Evolutionary conservation across 2,329 filamentous ascomycete genomes (phyloP).

Genomic region (Botrytis byssoidea): DNA sequence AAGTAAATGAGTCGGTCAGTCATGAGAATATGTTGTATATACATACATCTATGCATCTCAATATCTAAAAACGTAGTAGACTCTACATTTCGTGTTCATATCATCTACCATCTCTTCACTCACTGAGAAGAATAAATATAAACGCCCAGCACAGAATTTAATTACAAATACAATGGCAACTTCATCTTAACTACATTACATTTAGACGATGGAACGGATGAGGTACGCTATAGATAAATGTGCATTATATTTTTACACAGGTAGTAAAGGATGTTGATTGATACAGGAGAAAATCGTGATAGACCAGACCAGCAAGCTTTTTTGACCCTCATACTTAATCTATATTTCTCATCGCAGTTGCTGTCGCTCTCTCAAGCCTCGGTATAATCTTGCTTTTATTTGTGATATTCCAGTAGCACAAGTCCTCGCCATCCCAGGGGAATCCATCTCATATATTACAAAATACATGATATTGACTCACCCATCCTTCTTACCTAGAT

Average conservation of each 20-base stretch:
- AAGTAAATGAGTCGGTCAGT: no score
- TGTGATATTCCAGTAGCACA: background rate
- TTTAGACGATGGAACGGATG: background rate
- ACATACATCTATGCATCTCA: no score
- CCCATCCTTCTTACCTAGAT: background rate
- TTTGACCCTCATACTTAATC: background rate
- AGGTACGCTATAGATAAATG: background rate
- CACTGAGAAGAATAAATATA: no score
- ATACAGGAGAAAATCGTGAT: background rate
- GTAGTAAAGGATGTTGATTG: background rate
- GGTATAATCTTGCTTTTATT: background rate
- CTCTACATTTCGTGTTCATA: background rate
- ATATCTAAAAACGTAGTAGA: no score
- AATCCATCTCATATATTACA: background rate
- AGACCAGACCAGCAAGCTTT: background rate
- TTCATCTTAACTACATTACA: background rate
- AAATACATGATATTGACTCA: background rate
- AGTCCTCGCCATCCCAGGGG: background rate
- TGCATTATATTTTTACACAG: background rate
- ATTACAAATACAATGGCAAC: background rate
- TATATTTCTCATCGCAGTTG: background rate
- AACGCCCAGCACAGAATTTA: background rate
- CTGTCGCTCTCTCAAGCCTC: background rate
- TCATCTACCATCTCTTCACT: no score
- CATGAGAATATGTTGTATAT: no score